These are phyloP conservation scores for Neophaeococcomyces aloes DNA, from an alignment of 2,329 filamentous ascomycete species.

Conservation along the genomic window DNA sequence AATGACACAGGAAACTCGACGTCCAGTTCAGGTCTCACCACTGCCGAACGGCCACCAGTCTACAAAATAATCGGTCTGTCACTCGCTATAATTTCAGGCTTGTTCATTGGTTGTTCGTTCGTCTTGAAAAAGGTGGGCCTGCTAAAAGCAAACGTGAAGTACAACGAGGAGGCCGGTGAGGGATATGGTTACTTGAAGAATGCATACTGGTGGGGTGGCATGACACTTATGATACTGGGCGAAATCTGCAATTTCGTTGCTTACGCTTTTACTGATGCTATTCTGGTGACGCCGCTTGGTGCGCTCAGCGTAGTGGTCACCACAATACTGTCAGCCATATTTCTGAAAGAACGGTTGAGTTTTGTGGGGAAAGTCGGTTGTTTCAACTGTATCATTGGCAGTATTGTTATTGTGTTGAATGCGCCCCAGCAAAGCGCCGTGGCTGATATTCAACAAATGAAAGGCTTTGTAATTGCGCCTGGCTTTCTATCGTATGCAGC, in stretches of 20 bases:
- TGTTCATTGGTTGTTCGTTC: constrained; percentile 91
- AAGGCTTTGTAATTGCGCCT: constrained; percentile 71
- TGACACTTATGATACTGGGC: constrained; percentile 93
- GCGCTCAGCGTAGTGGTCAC: constrained; percentile 87
- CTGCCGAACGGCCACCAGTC: constrained; percentile 38
- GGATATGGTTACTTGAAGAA: constrained; percentile 98
- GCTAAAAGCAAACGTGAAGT: constrained; percentile 87
- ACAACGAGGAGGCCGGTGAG: constrained; percentile 89
- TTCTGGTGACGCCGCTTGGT: constrained; percentile 84
- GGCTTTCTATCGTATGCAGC: constrained; percentile 80
- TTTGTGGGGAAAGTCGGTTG: constrained; percentile 94
- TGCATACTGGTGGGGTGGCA: constrained; percentile 85
- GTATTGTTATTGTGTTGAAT: constrained; percentile 88
- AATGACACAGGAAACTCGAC: constrained; percentile 16
- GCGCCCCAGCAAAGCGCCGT: constrained; percentile 79
- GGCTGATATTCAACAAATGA: constrained; percentile 81
- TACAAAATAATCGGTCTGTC: constrained; percentile 84
- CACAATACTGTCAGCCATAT: constrained; percentile 82
- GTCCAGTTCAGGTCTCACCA: constrained; percentile 8
- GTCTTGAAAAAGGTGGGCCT: constrained; percentile 91
- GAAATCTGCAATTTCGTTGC: constrained; percentile 97
- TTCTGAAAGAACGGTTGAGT: constrained; percentile 87
- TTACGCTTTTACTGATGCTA: constrained; percentile 93
- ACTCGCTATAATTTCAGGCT: constrained; percentile 73
- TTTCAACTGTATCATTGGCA: constrained; percentile 88